These are phyloP conservation scores for Colletotrichum liriopes DNA, from an alignment of 2,329 filamentous ascomycete genomes.

Conservation along the genomic window DNA sequence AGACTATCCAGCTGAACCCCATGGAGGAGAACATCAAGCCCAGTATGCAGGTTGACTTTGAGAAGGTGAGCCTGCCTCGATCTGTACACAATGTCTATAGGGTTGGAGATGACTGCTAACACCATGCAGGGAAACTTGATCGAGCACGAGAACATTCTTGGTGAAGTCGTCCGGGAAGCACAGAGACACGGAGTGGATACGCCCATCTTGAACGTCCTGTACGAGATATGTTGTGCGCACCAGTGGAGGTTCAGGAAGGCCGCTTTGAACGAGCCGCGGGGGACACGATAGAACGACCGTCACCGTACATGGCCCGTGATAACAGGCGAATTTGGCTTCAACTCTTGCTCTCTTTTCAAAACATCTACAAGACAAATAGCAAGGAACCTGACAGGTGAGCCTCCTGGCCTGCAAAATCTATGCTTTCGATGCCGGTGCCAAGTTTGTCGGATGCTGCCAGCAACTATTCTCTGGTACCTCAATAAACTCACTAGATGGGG, in stretches of 20 bases:
- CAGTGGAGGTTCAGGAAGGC: conserved; percentile 64
- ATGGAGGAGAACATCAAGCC: conserved; percentile 64
- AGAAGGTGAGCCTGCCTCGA: conserved; percentile 52
- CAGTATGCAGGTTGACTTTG: conserved; percentile 69
- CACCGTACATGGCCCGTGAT: too few species aligned
- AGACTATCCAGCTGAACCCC: conserved; percentile 65
- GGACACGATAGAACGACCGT: too few species aligned
- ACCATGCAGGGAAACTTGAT: conserved; percentile 45
- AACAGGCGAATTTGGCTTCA: too few species aligned
- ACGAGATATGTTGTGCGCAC: conserved; percentile 62
- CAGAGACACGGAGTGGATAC: conserved; percentile 61
- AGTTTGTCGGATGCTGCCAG: background rate
- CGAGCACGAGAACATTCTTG: conserved; percentile 68
- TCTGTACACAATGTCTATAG: too few species aligned
- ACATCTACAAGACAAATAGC: too few species aligned
- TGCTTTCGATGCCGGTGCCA: too few species aligned
- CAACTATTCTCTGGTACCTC: background rate
- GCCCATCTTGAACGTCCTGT: conserved; percentile 65
- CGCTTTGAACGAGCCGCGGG: too few species aligned
- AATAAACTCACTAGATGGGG: background rate
- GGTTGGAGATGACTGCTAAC: background rate
- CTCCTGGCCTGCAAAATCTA: too few species aligned
- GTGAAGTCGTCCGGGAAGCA: conserved; percentile 66
- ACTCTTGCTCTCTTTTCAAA: too few species aligned
- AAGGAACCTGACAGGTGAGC: too few species aligned